These are phyloP conservation scores for Fusarium domesticum DNA, from an alignment of 2,329 filamentous ascomycete species.

Conservation along the genomic window DNA sequence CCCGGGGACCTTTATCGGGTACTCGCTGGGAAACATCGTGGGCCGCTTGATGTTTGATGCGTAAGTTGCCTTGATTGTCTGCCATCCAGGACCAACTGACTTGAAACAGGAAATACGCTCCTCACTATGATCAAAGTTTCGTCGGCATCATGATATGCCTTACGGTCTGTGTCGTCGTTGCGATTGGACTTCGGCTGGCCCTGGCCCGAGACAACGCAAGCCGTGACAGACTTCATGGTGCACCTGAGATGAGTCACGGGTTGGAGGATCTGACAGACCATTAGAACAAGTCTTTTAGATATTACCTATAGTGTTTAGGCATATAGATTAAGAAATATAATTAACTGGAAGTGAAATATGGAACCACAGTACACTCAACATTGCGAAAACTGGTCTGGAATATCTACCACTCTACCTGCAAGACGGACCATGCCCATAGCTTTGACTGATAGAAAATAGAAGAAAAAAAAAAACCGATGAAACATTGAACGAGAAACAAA, in stretches of 20 bases:
- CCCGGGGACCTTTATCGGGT: conserved; percentile 33
- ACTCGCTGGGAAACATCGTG: conserved; percentile 35
- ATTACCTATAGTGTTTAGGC: background rate
- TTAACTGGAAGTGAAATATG: too few species aligned
- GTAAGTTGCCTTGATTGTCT: conserved; percentile 10
- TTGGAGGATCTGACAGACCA: conserved; percentile 40
- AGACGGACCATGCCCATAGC: too few species aligned
- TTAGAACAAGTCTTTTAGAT: conserved; percentile 23
- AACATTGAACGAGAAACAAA: too few species aligned
- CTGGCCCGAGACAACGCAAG: conserved; percentile 30
- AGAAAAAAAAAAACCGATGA: too few species aligned
- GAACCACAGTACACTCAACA: too few species aligned
- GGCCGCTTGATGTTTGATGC: conserved; percentile 34
- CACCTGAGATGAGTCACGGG: conserved; percentile 33
- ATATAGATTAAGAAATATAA: too few species aligned
- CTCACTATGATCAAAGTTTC: conserved; percentile 30
- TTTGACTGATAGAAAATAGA: too few species aligned
- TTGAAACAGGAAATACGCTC: conserved; percentile 24
- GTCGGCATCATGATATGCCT: conserved; percentile 35
- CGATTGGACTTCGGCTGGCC: conserved; percentile 30
- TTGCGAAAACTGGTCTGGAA: too few species aligned
- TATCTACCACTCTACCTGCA: too few species aligned
- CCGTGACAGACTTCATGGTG: conserved; percentile 31
- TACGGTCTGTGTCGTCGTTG: conserved; percentile 30
- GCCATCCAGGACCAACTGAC: background rate